Evolutionary conservation across 805 yeast genomes (phyloP), one percentile per base, ranked within the genome.

Genomic region (Cyberlindnera mrakii): DNA sequence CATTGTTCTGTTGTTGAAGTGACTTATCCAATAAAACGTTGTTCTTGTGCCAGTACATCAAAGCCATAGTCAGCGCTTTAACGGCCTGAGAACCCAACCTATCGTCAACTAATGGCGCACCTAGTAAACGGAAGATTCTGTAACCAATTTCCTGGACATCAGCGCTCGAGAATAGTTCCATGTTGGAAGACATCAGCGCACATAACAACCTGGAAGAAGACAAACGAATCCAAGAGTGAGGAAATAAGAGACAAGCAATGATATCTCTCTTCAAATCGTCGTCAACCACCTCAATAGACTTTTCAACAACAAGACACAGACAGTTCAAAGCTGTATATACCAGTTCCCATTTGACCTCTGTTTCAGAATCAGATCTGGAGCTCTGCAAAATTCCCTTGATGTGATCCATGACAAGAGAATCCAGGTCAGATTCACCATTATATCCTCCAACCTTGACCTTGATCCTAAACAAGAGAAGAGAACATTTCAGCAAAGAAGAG

Each of bases 161-260:
- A 25, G 66, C 63, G 19, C 65, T 65, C 3, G 66, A 48, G 35
- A 80, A 67, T 3, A 64, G 49, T 2, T 40, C 51, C 11, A 52
- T 63, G 40, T 72, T 68, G 4, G 34, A 33, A 8, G 72, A 55
- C 43, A 85, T 65, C 39, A 84, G 57, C 1, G 63, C 55, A 1
- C 82, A 80, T 33, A 80, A 59, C 30, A 87, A 65, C 41, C 90
- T 69, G 6, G 82, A 65, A 1, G 95, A 68, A 5, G 74, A 65
- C 45, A 84, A 68, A 53, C 97, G 77, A 6, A 90, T 84, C 98
- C 98, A 90, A 1, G 93, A 72, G 62, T 90, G 97, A 3, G 97
- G 97, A 59, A 77, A 90, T 40, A 90, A 66, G 42, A 89, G 68
- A 25, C 79, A 63, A 3, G 71, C 73, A 19, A 77, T 67, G 3